A percentile compares a stretch with the other conserved stretches of the same genome.
phyloP scores from a whole-genome alignment of 1,284 basidiomycete genomes.

The Ustilago trichophora region DNA sequence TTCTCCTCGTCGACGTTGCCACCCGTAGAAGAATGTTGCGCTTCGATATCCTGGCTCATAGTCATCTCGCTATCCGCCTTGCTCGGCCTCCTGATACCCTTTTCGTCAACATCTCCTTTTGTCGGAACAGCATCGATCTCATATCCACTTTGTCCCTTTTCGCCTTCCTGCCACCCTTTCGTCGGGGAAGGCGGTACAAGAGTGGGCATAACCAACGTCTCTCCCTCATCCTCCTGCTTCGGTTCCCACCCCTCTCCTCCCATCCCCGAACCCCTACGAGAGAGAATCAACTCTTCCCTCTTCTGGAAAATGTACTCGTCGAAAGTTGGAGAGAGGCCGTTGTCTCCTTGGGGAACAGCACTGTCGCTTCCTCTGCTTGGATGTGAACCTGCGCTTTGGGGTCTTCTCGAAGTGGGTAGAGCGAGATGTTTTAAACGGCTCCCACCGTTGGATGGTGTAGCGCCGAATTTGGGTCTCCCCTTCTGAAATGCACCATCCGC shows the following conservation, averaged over 20 bases:
- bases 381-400: constrained; percentile 15
- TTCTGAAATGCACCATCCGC: no score
- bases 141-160: not conserved
- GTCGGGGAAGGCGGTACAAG: constrained; percentile 11
- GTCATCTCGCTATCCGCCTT: constrained; percentile 21
- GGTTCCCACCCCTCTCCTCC: not conserved
- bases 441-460: not conserved
- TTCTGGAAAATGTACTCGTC: constrained; percentile 31
- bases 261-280: no score
- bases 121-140: not conserved
- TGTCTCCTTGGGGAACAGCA: not conserved
- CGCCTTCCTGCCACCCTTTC: not conserved
- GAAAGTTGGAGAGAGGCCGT: constrained; percentile 11
- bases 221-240: not conserved
- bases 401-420: not conserved
- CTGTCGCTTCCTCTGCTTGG: not conserved
- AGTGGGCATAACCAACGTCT: constrained; percentile 28
- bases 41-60: constrained; percentile 7
- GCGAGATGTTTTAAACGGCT: constrained; percentile 3
- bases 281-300: constrained; percentile 1
- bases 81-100: constrained; percentile 7
- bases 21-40: not conserved
- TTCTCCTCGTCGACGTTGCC: not conserved
- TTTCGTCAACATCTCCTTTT: not conserved
- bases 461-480: constrained; percentile 4